phyloP scores from a whole-genome alignment of 768 basidiomycete species.

The Boletus reticulatus region DNA sequence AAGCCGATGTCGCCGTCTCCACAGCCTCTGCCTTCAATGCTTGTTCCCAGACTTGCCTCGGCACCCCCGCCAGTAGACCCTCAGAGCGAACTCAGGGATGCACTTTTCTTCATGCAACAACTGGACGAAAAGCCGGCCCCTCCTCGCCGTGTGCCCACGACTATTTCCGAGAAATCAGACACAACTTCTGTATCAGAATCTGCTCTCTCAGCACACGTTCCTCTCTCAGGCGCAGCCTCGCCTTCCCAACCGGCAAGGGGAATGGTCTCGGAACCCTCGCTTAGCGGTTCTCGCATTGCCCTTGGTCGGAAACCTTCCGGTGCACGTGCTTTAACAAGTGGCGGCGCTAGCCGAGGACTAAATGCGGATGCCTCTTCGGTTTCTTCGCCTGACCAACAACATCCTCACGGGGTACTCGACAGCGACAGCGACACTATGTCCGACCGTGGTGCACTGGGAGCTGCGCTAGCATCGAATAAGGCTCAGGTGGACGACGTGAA shows the following conservation, averaged over 20 bases:
- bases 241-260: slow-evolving; percentile 22
- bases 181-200: slow-evolving; percentile 32
- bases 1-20: slow-evolving; percentile 17
- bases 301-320: slow-evolving; percentile 75
- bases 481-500: slow-evolving; percentile 46
- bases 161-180: slow-evolving; percentile 44
- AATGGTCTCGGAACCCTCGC: slow-evolving; percentile 32
- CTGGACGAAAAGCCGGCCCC: slow-evolving; percentile 35
- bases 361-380: slow-evolving; percentile 34
- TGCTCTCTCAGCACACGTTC: slow-evolving; percentile 11
- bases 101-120: slow-evolving; percentile 70
- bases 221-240: slow-evolving; percentile 24
- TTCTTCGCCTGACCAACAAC: slow-evolving; percentile 38
- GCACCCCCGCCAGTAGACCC: slow-evolving; percentile 18
- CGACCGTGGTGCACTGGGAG: slow-evolving; percentile 13
- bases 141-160: slow-evolving; percentile 42
- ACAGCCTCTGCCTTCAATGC: slow-evolving; percentile 22
- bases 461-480: slow-evolving; percentile 9
- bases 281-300: slow-evolving; percentile 36
- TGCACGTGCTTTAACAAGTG: slow-evolving; percentile 62
- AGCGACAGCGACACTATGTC: slow-evolving; percentile 36
- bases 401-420: slow-evolving; percentile 25
- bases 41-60: slow-evolving; percentile 26
- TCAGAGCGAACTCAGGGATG: slow-evolving; percentile 50
- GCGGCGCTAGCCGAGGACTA: slow-evolving; percentile 36